phyloP scores from a whole-genome alignment of 1,139 yeast species.

The Lodderomyces metapsilosis region DNA sequence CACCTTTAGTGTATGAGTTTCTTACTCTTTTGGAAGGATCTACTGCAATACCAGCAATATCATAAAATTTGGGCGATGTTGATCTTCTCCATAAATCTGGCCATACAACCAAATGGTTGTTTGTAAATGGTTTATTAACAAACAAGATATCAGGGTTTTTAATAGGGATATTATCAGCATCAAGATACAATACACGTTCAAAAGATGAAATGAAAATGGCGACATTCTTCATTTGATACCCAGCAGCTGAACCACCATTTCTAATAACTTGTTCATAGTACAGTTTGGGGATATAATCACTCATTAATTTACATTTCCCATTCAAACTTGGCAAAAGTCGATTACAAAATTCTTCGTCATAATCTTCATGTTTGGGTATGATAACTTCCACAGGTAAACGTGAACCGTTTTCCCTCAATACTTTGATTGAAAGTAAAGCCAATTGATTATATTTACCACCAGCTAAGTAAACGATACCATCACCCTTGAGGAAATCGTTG shows the following conservation, averaged over 20 bases:
- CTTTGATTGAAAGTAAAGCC: slow-evolving; percentile 52
- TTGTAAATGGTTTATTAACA: slow-evolving; percentile 29
- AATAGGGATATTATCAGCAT: slow-evolving; percentile 36
- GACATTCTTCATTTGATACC: slow-evolving; percentile 33
- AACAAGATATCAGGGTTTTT: slow-evolving; percentile 34
- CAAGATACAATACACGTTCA: slow-evolving; percentile 32
- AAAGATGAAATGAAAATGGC: slow-evolving; percentile 36
- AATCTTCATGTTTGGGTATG: slow-evolving; percentile 28
- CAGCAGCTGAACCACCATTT: slow-evolving; percentile 16
- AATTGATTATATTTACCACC: slow-evolving; percentile 61
- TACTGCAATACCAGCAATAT: slow-evolving; percentile 26
- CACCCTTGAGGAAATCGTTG: slow-evolving; percentile 39
- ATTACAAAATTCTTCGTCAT: slow-evolving; percentile 31
- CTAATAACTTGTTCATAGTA: slow-evolving; percentile 12
- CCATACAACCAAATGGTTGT: slow-evolving; percentile 32
- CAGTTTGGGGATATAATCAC: slow-evolving; percentile 27
- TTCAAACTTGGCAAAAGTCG: slow-evolving; percentile 28
- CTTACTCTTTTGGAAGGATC: slow-evolving; percentile 21
- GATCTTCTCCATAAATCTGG: slow-evolving; percentile 43
- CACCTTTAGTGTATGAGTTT: slow-evolving; percentile 28
- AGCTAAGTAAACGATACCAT: slow-evolving; percentile 63
- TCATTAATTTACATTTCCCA: slow-evolving; percentile 32
- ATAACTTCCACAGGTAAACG: slow-evolving; percentile 57
- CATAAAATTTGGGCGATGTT: slow-evolving; percentile 34
- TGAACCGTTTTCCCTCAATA: slow-evolving; percentile 53